Evolutionary conservation across 805 yeast species (phyloP).

Genomic region (Schwanniomyces occidentalis): DNA sequence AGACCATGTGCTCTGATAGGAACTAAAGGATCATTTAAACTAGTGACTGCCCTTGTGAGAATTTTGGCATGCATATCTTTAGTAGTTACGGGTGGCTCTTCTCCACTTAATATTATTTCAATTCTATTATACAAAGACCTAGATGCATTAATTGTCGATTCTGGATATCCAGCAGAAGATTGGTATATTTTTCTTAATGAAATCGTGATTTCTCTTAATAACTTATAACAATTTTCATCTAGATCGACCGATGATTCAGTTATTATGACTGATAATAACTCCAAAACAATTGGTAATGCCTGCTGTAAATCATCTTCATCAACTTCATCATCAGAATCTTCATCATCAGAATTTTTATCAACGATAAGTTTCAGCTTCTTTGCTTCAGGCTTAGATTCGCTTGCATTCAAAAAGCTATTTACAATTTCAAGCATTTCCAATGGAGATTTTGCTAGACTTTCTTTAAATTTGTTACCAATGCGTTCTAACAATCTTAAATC

Average conservation of each 20-base stretch:
- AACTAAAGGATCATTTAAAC: slow-evolving; percentile 72
- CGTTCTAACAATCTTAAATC: slow-evolving; percentile 67
- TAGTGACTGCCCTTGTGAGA: slow-evolving; percentile 61
- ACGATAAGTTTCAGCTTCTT: background rate
- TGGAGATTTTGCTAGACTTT: slow-evolving; percentile 55
- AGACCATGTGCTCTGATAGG: slow-evolving; percentile 90
- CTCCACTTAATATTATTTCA: slow-evolving; percentile 26
- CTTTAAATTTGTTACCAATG: slow-evolving; percentile 58
- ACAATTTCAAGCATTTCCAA: slow-evolving; percentile 51
- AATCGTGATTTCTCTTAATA: slow-evolving; percentile 28
- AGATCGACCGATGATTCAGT: slow-evolving; percentile 29
- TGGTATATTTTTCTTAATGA: slow-evolving; percentile 13
- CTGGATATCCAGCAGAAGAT: slow-evolving; percentile 6
- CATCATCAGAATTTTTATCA: slow-evolving; percentile 18
- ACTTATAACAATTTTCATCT: slow-evolving; percentile 25
- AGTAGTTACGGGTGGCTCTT: slow-evolving; percentile 16
- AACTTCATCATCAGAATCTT: slow-evolving; percentile 30
- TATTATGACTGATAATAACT: slow-evolving; percentile 37
- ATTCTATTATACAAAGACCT: slow-evolving; percentile 32
- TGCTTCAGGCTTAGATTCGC: background rate
- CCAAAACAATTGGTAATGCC: slow-evolving; percentile 28
- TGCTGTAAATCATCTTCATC: slow-evolving; percentile 17
- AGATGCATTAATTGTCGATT: slow-evolving; percentile 14
- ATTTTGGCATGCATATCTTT: slow-evolving; percentile 36
- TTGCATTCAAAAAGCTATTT: slow-evolving; percentile 14